These are phyloP conservation scores for Phyllosticta citribraziliensis DNA, from an alignment of 2,329 filamentous ascomycete species.

Conservation along the genomic window DNA sequence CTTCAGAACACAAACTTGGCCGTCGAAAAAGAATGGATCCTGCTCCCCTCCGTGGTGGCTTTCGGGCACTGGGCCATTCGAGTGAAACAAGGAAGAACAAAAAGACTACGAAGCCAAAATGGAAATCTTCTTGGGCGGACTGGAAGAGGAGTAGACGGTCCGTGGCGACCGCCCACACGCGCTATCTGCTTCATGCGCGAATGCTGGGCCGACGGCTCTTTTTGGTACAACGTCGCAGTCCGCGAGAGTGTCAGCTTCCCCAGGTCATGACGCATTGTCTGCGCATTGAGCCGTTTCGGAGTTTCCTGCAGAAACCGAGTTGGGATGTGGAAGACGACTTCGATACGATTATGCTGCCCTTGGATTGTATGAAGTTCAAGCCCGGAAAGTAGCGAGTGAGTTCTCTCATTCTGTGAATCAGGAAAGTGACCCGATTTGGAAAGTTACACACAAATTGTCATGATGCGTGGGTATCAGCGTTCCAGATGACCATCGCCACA, in stretches of 20 bases:
- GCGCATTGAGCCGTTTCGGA: background rate
- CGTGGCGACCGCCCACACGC: background rate
- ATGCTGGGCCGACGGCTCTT: background rate
- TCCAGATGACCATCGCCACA: too few relatives aligned
- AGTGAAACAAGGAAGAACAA: background rate
- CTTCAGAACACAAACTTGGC: background rate
- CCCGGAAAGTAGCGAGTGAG: background rate
- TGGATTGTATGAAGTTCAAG: background rate
- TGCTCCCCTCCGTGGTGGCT: slow-evolving; percentile 31
- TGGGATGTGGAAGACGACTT: background rate
- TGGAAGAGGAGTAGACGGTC: background rate
- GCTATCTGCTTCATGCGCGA: background rate
- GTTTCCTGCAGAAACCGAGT: background rate
- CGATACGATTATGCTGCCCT: background rate
- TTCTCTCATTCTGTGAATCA: background rate
- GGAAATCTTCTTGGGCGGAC: background rate
- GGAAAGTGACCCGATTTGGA: too few relatives aligned
- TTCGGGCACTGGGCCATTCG: slow-evolving; percentile 11
- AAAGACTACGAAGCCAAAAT: background rate
- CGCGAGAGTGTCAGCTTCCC: background rate
- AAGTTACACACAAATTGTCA: too few relatives aligned
- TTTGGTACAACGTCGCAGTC: background rate
- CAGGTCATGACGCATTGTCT: background rate
- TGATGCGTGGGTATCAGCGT: too few relatives aligned
- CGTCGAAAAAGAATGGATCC: background rate